Conservation (phyloP, 129 eudicot species). For the Smallanthus sonchifolius region DNA sequence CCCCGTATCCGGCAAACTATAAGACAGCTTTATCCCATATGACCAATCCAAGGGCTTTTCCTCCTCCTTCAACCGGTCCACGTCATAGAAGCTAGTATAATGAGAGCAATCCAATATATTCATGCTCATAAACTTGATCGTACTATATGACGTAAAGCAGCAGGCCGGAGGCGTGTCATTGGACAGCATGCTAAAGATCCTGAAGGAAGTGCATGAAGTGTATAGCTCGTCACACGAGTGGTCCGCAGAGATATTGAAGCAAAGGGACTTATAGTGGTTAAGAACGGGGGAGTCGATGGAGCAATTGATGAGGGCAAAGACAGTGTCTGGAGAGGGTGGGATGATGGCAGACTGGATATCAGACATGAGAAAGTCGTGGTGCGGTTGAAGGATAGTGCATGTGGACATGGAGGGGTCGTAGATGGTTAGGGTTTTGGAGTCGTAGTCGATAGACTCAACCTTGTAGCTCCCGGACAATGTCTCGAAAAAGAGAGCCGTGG, state of each 20-base stretch:
- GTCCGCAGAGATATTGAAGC: slow-evolving; percentile 61
- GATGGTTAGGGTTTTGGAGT: slow-evolving; percentile 41
- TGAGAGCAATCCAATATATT: slow-evolving; percentile 85
- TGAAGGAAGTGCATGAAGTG: slow-evolving; percentile 68
- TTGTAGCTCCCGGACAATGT: slow-evolving; percentile 92
- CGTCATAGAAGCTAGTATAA: slow-evolving; percentile 71
- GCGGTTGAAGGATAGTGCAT: slow-evolving; percentile 91
- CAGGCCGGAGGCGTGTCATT: slow-evolving; percentile 68
- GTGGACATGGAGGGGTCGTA: slow-evolving; percentile 97
- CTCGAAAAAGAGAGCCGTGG: slow-evolving; percentile 54
- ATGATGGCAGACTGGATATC: slow-evolving; percentile 66
- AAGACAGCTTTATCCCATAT: slow-evolving; percentile 69
- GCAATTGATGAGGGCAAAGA: slow-evolving; percentile 84
- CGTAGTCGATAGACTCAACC: slow-evolving; percentile 75
- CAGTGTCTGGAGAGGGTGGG: slow-evolving; percentile 84
- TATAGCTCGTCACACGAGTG: slow-evolving; percentile 81
- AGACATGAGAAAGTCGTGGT: slow-evolving; percentile 73
- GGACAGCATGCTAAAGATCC: slow-evolving; percentile 45
- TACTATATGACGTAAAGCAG: slow-evolving; percentile 73
- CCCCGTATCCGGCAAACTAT: slow-evolving; percentile 70
- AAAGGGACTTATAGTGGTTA: slow-evolving; percentile 71
- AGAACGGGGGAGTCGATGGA: slow-evolving; percentile 85
- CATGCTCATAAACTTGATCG: slow-evolving; percentile 84
- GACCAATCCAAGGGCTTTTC: slow-evolving; percentile 77
- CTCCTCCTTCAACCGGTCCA: slow-evolving; percentile 49